A percentile compares a stretch with the other conserved stretches of the same genome.
Evolutionary conservation across 768 basidiomycete species (phyloP).

Genomic region (Lepiota brunneoincarnata): DNA sequence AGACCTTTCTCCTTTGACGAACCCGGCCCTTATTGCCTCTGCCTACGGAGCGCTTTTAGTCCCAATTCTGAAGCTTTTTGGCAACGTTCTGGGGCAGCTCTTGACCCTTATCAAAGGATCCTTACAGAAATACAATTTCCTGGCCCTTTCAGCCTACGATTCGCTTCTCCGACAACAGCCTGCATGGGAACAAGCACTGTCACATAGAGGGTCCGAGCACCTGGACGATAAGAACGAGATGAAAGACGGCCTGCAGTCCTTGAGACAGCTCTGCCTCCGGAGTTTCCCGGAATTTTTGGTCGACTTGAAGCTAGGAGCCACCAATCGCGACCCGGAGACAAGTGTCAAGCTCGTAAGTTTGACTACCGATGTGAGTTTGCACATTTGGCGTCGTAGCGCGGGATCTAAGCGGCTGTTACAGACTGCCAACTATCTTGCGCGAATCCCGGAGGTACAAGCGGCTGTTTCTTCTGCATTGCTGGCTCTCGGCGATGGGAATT

Average conservation of each 20-base stretch:
- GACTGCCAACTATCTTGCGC: conserved; percentile 69
- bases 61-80: conserved; percentile 67
- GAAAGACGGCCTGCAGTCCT: conserved; percentile 62
- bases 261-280: conserved; percentile 69
- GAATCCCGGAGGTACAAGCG: conserved; percentile 64
- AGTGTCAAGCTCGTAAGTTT: conserved; percentile 66
- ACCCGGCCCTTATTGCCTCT: conserved; percentile 45
- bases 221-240: conserved; percentile 60
- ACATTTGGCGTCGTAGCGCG: neutral
- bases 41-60: conserved; percentile 61
- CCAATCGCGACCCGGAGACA: conserved; percentile 55
- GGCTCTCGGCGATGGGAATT: conserved; percentile 82
- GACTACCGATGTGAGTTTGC: conserved; percentile 35
- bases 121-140: conserved; percentile 75
- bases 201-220: conserved; percentile 43
- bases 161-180: conserved; percentile 53
- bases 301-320: conserved; percentile 67
- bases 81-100: conserved; percentile 60
- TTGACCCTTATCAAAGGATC: conserved; percentile 69
- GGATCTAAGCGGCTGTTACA: conserved; percentile 22
- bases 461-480: conserved; percentile 66
- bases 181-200: conserved; percentile 67
- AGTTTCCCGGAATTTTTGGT: conserved; percentile 85
- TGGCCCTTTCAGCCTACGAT: conserved; percentile 72
- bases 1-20: conserved; percentile 61